Base-by-base conservation (phyloP, 495 filamentous ascomycete genomes). In the Penicillium arizonense region DNA sequence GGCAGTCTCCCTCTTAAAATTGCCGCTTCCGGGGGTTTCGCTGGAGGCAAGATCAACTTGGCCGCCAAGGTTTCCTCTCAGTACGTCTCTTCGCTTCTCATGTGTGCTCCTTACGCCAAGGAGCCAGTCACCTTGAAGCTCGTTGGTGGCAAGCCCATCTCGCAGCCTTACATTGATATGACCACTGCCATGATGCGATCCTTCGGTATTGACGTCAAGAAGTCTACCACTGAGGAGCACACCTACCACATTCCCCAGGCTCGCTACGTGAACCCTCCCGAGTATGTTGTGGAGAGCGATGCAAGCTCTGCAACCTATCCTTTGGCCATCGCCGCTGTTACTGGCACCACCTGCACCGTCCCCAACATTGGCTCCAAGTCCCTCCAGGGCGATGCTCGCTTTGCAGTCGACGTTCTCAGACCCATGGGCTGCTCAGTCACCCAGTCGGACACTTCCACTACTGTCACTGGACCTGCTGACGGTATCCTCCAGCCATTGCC, bases 261-360 rank as follows among this genome's bases (percentile, higher is more conserved):
- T 18, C 75, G 77, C 35, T 99, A 99, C 70, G 79, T 79, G 46
- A 97, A 93, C 70, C 94, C 95, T 18, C 71, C 78, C 20, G 85
- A 89, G 51, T 99, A 99, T 64, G 82, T 90, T 47, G 83, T 99
- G 14, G 94, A 99, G 72, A 97, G 92, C 62, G 94, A 99, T 71
- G 94, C 94, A 21, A 97, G 92, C 69, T 96, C 91, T 43, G 95
- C 94, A 7, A 99, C 94, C 7, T 99, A 99, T 59, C 94, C 94
- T 43, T 82, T 99, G 36, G 91, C 94, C 14, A 85, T 97, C 57
- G 94, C 94, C 44, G 94, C 94, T 43, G 91, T 99, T 47, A 93
- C 91, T 4, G 94, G 93, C 13, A 96, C 90, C 2, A 96, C 86
- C 5, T 96, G 93, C 71, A 96, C 90, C 2, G 87, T 99, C 28